Evolutionary conservation across 768 basidiomycete genomes (phyloP), one percentile per base, ranked within the genome.

Genomic region (Steccherinum ochraceum): DNA sequence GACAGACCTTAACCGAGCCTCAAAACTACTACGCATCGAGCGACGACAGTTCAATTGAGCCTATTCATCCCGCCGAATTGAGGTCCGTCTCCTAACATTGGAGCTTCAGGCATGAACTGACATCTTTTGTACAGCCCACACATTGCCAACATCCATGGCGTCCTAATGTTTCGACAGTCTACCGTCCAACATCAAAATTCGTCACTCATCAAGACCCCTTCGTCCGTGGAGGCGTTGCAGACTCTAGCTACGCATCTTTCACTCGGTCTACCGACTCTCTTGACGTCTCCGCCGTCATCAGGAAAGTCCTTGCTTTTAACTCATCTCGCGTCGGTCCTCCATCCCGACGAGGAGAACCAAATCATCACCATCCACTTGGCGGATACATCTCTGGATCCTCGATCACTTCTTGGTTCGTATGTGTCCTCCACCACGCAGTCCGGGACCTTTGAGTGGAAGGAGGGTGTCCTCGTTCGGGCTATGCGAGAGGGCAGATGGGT

Each of bases 401-500:
- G 95, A 20, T 86, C 93, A 0, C 76, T 99, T 4, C 77, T 99
- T 40, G 95, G 96, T 3, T 93, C 92, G 2, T 95, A 98, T 52
- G 74, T 92, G 2, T 95, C 95, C 1, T 96, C 95, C 0, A 75
- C 86, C 0, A 81, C 78, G 1, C 78, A 79, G 21, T 84, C 92
- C 0, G 95, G 95, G 4, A 83, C 81, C 2, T 99, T 99, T 59
- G 91, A 95, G 58, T 99, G 94, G 90, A 90, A 87, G 67, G 93
- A 97, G 56, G 96, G 96, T 4, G 85, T 93, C 0, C 74, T 99
- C 27, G 84, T 94, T 10, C 86, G 89, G 35, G 86, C 94, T 0
- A 84, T 98, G 78, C 77, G 81, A 40, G 85, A 90, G 60, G 96
- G 96, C 2, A 80, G 82, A 62, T 97, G 94, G 94, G 74, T 98